A percentile compares a stretch with the other conserved stretches of the same genome.
phyloP scores from a whole-genome alignment of 2,329 filamentous ascomycete genomes.

The Rutstroemia sp. region DNA sequence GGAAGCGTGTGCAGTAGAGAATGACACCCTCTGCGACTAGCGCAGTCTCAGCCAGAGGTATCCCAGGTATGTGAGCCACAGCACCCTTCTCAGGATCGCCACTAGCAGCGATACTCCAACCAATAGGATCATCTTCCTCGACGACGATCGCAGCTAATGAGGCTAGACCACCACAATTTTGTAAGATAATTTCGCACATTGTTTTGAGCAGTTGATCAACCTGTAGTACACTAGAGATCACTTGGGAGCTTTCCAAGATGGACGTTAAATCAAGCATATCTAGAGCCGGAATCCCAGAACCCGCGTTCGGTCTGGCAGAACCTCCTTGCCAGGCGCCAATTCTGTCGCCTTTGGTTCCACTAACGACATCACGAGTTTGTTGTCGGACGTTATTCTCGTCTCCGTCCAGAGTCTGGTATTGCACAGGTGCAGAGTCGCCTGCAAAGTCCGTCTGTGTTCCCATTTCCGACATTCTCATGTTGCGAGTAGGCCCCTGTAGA shows the following conservation, averaged over 20 bases:
- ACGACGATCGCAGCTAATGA: constrained; percentile 68
- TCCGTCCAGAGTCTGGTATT: constrained; percentile 43
- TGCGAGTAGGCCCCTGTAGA: constrained; percentile 53
- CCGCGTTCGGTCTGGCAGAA: constrained; percentile 50
- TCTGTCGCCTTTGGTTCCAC: constrained; percentile 48
- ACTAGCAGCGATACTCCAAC: constrained; percentile 67
- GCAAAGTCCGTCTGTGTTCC: constrained; percentile 66
- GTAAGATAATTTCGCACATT: constrained; percentile 74
- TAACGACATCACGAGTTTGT: constrained; percentile 30
- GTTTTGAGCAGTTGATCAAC: constrained; percentile 71
- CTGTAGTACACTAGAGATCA: constrained; percentile 71
- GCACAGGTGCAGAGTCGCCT: constrained; percentile 44
- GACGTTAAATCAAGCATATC: constrained; percentile 79
- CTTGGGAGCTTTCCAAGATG: constrained; percentile 70
- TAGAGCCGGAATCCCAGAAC: constrained; percentile 60
- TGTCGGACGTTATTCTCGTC: constrained; percentile 32
- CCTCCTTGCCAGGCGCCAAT: constrained; percentile 55
- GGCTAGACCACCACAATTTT: constrained; percentile 65
- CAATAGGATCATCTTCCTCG: constrained; percentile 50
- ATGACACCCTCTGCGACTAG: constrained; percentile 71
- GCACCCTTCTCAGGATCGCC: constrained; percentile 65
- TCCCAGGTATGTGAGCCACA: constrained; percentile 56
- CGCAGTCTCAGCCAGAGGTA: constrained; percentile 57
- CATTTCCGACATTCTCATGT: constrained; percentile 51
- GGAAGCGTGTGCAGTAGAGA: constrained; percentile 68